Evolutionary conservation across 768 basidiomycete genomes (phyloP).

Genomic region (Punctularia strigosozonata): DNA sequence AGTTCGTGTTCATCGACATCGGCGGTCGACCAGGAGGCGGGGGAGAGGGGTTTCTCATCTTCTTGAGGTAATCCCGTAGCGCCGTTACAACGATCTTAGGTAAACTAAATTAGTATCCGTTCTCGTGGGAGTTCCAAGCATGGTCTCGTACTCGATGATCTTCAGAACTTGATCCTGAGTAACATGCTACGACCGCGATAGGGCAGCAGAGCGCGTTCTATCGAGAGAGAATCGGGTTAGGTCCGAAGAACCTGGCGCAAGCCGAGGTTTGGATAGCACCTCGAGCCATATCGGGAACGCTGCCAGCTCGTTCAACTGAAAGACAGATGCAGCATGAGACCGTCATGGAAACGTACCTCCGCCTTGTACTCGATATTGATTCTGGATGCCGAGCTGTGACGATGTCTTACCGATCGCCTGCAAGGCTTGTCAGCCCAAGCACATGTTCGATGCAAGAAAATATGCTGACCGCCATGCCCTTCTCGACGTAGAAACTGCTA

Average conservation of each 20-base stretch:
- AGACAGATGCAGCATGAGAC: background rate
- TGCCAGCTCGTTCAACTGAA: slow-evolving; percentile 15
- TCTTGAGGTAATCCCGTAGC: slow-evolving; percentile 60
- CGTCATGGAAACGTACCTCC: slow-evolving; percentile 45
- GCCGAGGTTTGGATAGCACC: slow-evolving; percentile 24
- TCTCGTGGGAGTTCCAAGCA: background rate
- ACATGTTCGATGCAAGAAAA: too few relatives aligned
- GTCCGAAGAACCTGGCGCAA: slow-evolving; percentile 1
- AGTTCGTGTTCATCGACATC: slow-evolving; percentile 9
- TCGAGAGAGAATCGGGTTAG: background rate
- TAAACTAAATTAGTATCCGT: slow-evolving; percentile 1
- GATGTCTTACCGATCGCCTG: slow-evolving; percentile 73
- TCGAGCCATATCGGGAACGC: slow-evolving; percentile 83
- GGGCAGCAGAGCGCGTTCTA: slow-evolving; percentile 80
- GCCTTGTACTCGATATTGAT: slow-evolving; percentile 52
- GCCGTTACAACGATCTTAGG: slow-evolving; percentile 50
- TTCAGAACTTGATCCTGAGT: slow-evolving; percentile 72
- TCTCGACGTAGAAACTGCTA: slow-evolving; percentile 79
- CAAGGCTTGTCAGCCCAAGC: too few relatives aligned
- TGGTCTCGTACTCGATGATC: slow-evolving; percentile 55
- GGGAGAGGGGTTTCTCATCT: slow-evolving; percentile 24
- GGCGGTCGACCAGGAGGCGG: slow-evolving; percentile 6
- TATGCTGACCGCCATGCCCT: slow-evolving; percentile 67
- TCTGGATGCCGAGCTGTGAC: slow-evolving; percentile 58
- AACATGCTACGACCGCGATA: slow-evolving; percentile 66